Evolutionary conservation across 768 basidiomycete genomes (phyloP).

Genomic region (Lentinula detonsa): DNA sequence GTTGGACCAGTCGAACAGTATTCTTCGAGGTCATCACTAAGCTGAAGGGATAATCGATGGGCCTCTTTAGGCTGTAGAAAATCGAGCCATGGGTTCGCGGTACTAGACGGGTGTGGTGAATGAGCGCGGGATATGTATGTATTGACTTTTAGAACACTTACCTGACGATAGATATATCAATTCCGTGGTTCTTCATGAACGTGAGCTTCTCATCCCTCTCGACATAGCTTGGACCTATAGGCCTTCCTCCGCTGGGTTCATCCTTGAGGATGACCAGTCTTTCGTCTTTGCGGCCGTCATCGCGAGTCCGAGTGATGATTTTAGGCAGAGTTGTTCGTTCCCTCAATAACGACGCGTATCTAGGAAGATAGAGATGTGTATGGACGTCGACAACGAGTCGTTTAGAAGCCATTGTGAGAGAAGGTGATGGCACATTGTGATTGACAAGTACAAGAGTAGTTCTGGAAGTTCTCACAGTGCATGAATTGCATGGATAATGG

Average conservation of each 20-base stretch:
- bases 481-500: conserved; percentile 11
- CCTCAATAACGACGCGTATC: conserved; percentile 68
- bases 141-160: conserved; percentile 17
- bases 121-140: background rate
- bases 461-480: conserved; percentile 13
- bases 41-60: conserved; percentile 50
- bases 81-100: conserved; percentile 91
- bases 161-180: conserved; percentile 78
- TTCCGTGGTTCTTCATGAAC: conserved; percentile 83
- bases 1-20: conserved; percentile 68
- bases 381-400: conserved; percentile 66
- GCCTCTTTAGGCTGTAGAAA: conserved; percentile 72
- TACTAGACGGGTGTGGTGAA: conserved; percentile 31
- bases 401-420: conserved; percentile 4
- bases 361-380: conserved; percentile 80
- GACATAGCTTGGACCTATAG: conserved; percentile 84
- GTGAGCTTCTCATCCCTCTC: conserved; percentile 69
- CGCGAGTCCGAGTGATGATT: conserved; percentile 42
- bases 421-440: background rate
- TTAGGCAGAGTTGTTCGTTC: conserved; percentile 59
- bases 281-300: conserved; percentile 51
- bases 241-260: conserved; percentile 74
- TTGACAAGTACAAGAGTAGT: conserved; percentile 6
- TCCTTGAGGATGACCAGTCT: conserved; percentile 73
- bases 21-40: conserved; percentile 73